A percentile compares a stretch with the other conserved stretches of the same genome.
Evolutionary conservation across 2,329 filamentous ascomycete species (phyloP).

Genomic region (Fusarium acutatum): DNA sequence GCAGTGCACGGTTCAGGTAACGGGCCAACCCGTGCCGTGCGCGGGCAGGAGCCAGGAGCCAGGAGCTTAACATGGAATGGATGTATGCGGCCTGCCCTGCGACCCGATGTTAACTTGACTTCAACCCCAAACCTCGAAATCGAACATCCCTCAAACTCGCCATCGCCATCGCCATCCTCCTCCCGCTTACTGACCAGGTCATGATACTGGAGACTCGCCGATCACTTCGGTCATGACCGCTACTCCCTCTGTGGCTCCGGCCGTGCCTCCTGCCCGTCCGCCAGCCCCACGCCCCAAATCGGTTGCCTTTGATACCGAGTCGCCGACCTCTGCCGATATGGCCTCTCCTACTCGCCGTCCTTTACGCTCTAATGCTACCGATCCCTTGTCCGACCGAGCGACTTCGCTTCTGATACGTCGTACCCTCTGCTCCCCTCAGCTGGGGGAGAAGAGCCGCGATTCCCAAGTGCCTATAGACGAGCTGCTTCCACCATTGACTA

Average conservation of each 20-base stretch:
- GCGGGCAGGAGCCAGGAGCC: slow-evolving; percentile 1
- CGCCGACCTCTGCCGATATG: slow-evolving; percentile 36
- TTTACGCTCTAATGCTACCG: slow-evolving; percentile 49
- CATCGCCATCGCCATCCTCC: background rate
- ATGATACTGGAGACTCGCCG: slow-evolving; percentile 36
- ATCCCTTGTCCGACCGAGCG: slow-evolving; percentile 77
- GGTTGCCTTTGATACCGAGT: slow-evolving; percentile 34
- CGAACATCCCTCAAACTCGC: background rate
- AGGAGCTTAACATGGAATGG: slow-evolving; percentile 26
- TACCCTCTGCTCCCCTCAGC: slow-evolving; percentile 79
- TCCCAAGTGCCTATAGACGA: slow-evolving; percentile 72
- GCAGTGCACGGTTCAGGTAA: slow-evolving; percentile 32
- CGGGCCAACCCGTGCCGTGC: slow-evolving; percentile 37
- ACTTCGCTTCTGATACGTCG: slow-evolving; percentile 84
- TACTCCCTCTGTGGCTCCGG: slow-evolving; percentile 25
- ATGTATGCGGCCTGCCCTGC: slow-evolving; percentile 31
- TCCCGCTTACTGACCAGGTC: slow-evolving; percentile 24
- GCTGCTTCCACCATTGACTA: slow-evolving; percentile 88
- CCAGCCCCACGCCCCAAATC: slow-evolving; percentile 37
- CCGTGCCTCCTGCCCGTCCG: slow-evolving; percentile 31
- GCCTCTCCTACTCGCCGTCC: slow-evolving; percentile 41
- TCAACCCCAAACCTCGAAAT: slow-evolving; percentile 2
- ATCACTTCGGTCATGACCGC: slow-evolving; percentile 44
- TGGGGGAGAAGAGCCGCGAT: slow-evolving; percentile 63
- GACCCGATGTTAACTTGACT: slow-evolving; percentile 37